Conservation (phyloP, 148 eudicot genomes). For the Chenopodium suecicum region DNA sequence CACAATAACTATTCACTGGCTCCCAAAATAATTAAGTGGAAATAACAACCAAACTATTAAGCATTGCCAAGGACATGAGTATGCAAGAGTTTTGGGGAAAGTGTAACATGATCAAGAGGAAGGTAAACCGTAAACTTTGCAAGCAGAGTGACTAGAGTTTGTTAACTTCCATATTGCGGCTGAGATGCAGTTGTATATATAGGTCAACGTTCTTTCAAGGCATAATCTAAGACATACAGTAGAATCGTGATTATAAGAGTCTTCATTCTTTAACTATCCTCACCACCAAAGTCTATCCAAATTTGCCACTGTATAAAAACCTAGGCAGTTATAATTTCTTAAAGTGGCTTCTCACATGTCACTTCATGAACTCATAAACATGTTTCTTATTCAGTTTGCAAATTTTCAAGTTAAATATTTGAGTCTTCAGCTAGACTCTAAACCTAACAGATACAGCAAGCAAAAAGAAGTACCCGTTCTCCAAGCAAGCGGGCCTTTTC, state of each 20-base stretch:
- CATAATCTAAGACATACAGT: too few species aligned
- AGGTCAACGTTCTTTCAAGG: too few species aligned
- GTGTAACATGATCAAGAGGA: neutral
- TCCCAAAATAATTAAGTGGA: neutral
- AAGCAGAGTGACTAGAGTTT: neutral
- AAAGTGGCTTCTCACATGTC: neutral
- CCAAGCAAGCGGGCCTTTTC: conserved; percentile 78
- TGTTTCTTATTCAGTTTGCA: neutral
- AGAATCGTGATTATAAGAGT: too few species aligned
- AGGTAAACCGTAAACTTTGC: neutral
- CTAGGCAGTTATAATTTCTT: neutral
- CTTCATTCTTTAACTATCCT: neutral
- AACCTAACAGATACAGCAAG: neutral
- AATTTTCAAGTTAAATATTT: too few species aligned
- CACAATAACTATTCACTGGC: neutral
- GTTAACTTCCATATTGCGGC: neutral
- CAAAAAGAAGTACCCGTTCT: conserved; percentile 51
- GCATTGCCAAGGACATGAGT: neutral
- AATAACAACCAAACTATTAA: neutral
- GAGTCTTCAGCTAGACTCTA: too few species aligned
- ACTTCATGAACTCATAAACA: neutral
- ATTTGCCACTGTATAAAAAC: neutral
- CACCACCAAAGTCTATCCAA: neutral
- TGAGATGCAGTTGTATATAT: neutral
- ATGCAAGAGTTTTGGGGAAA: neutral